Conservation (phyloP, 352 stramenopile genomes). For the Globisporangium spiculum region DNA sequence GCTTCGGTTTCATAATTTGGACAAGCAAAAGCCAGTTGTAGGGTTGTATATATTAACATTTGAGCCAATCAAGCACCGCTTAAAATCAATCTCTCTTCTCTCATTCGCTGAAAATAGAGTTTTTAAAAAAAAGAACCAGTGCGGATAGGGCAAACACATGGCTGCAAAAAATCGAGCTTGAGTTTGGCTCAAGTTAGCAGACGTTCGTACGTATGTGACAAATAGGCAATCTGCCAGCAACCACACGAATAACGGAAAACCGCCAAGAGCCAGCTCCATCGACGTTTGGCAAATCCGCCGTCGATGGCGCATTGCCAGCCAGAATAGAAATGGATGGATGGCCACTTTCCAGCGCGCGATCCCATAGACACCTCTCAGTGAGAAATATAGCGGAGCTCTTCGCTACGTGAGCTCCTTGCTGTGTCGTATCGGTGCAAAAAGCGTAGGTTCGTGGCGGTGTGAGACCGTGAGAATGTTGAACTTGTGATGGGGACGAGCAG, state of each 20-base stretch:
- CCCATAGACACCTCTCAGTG: not conserved
- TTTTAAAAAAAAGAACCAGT: constrained; percentile 1
- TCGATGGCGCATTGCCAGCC: not conserved
- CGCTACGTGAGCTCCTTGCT: not conserved
- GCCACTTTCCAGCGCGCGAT: not conserved
- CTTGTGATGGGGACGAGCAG: not conserved
- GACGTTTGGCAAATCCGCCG: not conserved
- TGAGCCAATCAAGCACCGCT: not conserved
- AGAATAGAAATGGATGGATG: not conserved
- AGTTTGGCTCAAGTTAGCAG: not conserved
- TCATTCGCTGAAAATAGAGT: not conserved
- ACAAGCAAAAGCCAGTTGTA: constrained; percentile 1
- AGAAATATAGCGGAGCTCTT: not conserved
- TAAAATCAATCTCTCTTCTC: not conserved
- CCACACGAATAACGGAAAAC: not conserved
- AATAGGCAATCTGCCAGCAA: not conserved
- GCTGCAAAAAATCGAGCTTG: not conserved
- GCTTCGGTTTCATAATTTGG: not conserved
- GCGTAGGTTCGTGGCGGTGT: not conserved
- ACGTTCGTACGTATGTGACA: not conserved
- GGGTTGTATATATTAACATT: not conserved
- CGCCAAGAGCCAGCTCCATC: not conserved
- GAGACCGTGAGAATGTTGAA: not conserved
- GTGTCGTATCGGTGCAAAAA: not conserved
- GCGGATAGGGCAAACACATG: not conserved